Percentiles rank a stretch among this genome's conserved stretches.
Evolutionary conservation across 768 basidiomycete species (phyloP).

Genomic region (Fibroporia radiculosa): DNA sequence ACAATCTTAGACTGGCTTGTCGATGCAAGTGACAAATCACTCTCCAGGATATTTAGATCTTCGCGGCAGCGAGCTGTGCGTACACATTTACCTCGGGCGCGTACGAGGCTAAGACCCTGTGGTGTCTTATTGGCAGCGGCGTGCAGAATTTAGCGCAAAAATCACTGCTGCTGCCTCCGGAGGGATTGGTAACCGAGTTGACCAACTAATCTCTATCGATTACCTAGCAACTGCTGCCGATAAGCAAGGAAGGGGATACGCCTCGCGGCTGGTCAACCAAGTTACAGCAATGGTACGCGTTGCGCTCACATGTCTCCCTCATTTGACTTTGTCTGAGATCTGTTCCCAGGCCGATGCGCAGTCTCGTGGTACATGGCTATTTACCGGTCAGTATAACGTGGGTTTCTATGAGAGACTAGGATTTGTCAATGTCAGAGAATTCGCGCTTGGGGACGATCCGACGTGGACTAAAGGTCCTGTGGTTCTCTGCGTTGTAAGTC

Average conservation of each 20-base stretch:
- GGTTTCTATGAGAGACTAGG: neutral
- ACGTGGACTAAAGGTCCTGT: neutral
- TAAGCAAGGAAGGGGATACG: neutral
- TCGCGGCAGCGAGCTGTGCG: neutral
- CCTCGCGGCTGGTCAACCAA: neutral
- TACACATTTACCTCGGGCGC: neutral
- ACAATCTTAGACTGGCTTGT: neutral
- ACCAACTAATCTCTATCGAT: neutral
- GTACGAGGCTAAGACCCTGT: neutral
- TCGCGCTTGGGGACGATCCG: neutral
- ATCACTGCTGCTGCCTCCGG: neutral
- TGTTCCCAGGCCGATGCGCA: neutral
- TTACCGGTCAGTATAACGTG: neutral
- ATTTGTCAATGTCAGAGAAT: neutral
- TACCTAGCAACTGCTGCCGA: neutral
- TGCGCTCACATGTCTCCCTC: neutral
- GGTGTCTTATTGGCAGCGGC: neutral
- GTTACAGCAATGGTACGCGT: neutral
- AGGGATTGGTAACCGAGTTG: neutral
- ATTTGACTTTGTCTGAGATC: neutral
- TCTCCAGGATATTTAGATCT: neutral
- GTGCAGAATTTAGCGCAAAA: neutral
- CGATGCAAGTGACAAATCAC: neutral
- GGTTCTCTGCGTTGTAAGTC: neutral
- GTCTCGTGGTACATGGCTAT: neutral